phyloP scores from a whole-genome alignment of 2,329 filamentous ascomycete species.

The Fusarium buharicum region DNA sequence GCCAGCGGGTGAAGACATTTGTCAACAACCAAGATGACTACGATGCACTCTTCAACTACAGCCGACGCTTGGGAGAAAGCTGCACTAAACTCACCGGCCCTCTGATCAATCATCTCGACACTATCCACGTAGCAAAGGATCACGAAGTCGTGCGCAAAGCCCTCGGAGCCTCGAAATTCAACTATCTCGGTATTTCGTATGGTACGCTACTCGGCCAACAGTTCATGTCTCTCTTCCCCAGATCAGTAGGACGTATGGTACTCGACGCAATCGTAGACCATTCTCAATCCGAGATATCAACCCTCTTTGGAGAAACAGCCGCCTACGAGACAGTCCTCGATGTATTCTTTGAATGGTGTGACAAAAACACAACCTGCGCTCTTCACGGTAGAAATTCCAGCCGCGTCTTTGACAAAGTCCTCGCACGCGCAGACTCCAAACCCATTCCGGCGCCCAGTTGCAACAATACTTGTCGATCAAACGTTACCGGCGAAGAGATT shows the following conservation, averaged over 20 bases:
- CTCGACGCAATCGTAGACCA: conserved; percentile 46
- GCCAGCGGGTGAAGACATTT: conserved; percentile 30
- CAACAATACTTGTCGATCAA: conserved; percentile 29
- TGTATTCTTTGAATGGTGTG: conserved; percentile 42
- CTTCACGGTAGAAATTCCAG: conserved; percentile 36
- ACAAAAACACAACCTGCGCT: conserved; percentile 26
- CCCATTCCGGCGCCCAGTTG: conserved; percentile 28
- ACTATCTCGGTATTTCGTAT: conserved; percentile 53
- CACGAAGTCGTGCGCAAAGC: conserved; percentile 39
- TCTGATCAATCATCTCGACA: conserved; percentile 41
- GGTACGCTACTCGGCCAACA: conserved; percentile 50
- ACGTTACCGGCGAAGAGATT: conserved; percentile 41
- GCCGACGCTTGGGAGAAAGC: conserved; percentile 34
- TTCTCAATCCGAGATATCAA: conserved; percentile 29
- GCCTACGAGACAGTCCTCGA: conserved; percentile 35
- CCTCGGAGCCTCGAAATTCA: conserved; percentile 40
- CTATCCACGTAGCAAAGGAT: conserved; percentile 40
- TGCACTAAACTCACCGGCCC: conserved; percentile 39
- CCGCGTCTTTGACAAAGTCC: conserved; percentile 26
- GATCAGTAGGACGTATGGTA: conserved; percentile 42
- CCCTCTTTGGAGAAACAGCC: conserved; percentile 22
- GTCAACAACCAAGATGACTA: conserved; percentile 19
- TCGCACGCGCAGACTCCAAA: conserved; percentile 22
- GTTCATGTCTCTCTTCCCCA: conserved; percentile 48
- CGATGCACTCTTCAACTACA: conserved; percentile 23